Percentiles rank a stretch among this genome's conserved stretches.
Evolutionary conservation across 768 basidiomycete genomes (phyloP).

Genomic region (Mycena venus): DNA sequence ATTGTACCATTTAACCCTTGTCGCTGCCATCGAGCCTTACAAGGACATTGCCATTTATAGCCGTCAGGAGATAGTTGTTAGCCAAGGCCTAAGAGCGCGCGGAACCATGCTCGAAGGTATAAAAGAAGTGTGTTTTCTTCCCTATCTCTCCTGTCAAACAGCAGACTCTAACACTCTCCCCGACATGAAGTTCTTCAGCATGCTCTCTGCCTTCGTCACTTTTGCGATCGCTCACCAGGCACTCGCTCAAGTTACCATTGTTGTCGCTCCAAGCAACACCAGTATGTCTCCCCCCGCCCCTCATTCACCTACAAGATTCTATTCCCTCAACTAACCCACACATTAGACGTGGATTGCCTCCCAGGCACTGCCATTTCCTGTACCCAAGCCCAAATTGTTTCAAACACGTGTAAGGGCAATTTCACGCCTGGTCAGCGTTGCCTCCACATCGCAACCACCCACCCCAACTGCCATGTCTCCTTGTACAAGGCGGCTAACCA

Average conservation of each 20-base stretch:
- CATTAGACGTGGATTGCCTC: not conserved
- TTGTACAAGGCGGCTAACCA: too few species aligned
- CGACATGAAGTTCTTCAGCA: constrained; percentile 1
- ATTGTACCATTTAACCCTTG: not conserved
- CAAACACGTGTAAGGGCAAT: too few species aligned
- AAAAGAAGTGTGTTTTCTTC: not conserved
- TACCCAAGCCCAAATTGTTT: not conserved
- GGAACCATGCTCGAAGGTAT: not conserved
- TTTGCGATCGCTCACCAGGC: not conserved
- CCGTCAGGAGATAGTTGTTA: not conserved
- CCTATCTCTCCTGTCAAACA: not conserved
- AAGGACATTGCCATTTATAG: not conserved
- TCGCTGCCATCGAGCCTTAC: not conserved
- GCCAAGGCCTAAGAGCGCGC: not conserved
- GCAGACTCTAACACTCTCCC: not conserved
- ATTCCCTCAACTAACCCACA: not conserved
- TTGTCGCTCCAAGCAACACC: not conserved
- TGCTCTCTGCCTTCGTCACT: not conserved
- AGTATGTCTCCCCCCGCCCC: not conserved
- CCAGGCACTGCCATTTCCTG: not conserved
- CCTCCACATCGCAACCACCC: too few species aligned
- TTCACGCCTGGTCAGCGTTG: too few species aligned
- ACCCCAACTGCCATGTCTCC: too few species aligned
- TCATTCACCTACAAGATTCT: not conserved
- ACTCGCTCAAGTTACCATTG: not conserved